Evolutionary conservation across 768 basidiomycete genomes (phyloP).

Genomic region (Phanerochaete sordida): DNA sequence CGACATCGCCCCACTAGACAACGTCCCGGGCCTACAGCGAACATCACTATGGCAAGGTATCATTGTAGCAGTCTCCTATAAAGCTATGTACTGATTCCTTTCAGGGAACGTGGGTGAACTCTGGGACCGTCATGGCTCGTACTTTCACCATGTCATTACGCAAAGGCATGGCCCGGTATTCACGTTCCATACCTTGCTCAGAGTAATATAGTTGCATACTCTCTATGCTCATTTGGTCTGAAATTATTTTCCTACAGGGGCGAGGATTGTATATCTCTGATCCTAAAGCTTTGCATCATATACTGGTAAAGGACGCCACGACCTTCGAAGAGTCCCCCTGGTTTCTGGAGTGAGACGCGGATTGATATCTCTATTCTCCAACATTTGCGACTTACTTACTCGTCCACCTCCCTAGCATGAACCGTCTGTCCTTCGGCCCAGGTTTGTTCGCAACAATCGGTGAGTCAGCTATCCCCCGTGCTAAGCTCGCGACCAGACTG

Average conservation of each 20-base stretch:
- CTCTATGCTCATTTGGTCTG: no score
- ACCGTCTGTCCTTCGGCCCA: background rate
- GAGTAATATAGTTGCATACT: no score
- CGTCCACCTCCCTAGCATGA: background rate
- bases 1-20: constrained; percentile 7
- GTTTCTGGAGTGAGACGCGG: constrained; percentile 8
- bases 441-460: constrained; percentile 9
- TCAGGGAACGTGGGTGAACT: constrained; percentile 4
- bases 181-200: constrained; percentile 3
- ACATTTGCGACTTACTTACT: background rate
- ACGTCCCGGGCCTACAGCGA: constrained; percentile 7
- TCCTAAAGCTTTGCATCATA: constrained; percentile 18
- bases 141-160: background rate
- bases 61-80: background rate
- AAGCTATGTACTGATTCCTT: background rate
- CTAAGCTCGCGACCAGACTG: background rate
- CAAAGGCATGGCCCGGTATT: background rate
- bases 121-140: constrained; percentile 5
- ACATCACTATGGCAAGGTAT: constrained; percentile 7
- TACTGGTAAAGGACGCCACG: constrained; percentile 22
- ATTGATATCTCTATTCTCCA: background rate
- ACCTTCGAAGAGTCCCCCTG: constrained; percentile 21
- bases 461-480: background rate
- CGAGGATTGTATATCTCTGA: constrained; percentile 23
- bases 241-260: constrained; percentile 6